These are phyloP conservation scores for Nakazawaea siamensis DNA, from an alignment of 805 yeast species.

Conservation along the genomic window DNA sequence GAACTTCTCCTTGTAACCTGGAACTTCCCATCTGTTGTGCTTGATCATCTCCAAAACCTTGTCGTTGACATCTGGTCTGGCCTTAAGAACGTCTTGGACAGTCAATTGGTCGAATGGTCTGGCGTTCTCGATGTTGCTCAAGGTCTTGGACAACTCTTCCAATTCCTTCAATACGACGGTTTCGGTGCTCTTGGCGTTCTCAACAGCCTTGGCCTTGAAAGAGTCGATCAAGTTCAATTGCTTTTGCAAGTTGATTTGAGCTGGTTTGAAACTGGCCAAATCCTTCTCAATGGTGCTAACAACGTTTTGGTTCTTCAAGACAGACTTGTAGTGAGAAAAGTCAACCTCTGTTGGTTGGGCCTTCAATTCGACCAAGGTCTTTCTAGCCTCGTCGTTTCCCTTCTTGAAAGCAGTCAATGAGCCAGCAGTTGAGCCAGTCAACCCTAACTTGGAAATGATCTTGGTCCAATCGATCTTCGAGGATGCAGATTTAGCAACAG, in stretches of 20 bases:
- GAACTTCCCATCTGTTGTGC: slow-evolving; percentile 97
- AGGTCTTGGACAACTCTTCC: slow-evolving; percentile 75
- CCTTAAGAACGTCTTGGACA: slow-evolving; percentile 88
- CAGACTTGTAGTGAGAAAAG: slow-evolving; percentile 69
- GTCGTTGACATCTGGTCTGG: slow-evolving; percentile 95
- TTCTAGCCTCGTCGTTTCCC: slow-evolving; percentile 97
- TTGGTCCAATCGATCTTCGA: slow-evolving; percentile 93
- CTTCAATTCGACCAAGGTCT: slow-evolving; percentile 61
- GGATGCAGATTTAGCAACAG: slow-evolving; percentile 46
- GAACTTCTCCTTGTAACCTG: slow-evolving; percentile 97
- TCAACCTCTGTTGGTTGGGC: slow-evolving; percentile 73
- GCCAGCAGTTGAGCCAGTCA: slow-evolving; percentile 86
- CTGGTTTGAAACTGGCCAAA: slow-evolving; percentile 70
- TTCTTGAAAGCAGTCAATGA: slow-evolving; percentile 89
- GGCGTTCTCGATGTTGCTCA: slow-evolving; percentile 90
- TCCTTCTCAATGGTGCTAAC: slow-evolving; percentile 76
- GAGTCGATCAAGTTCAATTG: slow-evolving; percentile 88
- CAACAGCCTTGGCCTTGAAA: slow-evolving; percentile 91
- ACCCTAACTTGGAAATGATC: slow-evolving; percentile 79
- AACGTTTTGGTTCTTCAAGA: slow-evolving; percentile 74
- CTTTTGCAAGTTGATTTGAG: slow-evolving; percentile 77
- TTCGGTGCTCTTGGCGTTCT: slow-evolving; percentile 92
- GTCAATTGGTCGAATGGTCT: slow-evolving; percentile 97
- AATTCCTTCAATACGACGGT: slow-evolving; percentile 80
- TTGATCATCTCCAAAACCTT: slow-evolving; percentile 92